These are phyloP conservation scores for Trypanosoma conorhini DNA, from an alignment of 208 protist species.

Conservation along the genomic window DNA sequence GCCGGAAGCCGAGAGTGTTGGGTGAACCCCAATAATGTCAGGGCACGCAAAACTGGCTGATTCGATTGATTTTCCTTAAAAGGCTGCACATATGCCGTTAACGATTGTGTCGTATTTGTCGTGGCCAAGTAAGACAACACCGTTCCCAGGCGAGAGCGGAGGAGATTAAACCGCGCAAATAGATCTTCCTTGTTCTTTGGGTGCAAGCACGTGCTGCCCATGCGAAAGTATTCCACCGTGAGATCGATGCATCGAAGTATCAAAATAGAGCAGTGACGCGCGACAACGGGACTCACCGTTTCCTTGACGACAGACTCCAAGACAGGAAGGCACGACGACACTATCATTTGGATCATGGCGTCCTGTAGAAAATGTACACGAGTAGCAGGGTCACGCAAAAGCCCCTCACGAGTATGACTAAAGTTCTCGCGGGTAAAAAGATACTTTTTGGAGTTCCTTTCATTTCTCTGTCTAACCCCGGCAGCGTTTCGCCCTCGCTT, in stretches of 20 bases:
- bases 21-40: constrained; percentile 14
- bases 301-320: constrained; percentile 50
- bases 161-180: background rate
- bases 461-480: background rate
- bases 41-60: background rate
- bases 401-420: constrained; percentile 9
- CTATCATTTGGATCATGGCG: constrained; percentile 29
- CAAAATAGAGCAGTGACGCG: constrained; percentile 64
- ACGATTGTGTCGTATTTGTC: background rate
- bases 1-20: constrained; percentile 13
- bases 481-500: background rate
- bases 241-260: constrained; percentile 65
- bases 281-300: constrained; percentile 72
- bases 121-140: constrained; percentile 17
- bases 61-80: constrained; percentile 26
- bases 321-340: constrained; percentile 49
- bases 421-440: background rate
- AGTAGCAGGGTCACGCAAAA: constrained; percentile 12
- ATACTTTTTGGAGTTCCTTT: background rate
- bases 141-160: constrained; percentile 14
- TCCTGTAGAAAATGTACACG: constrained; percentile 17
- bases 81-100: constrained; percentile 6
- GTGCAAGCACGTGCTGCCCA: background rate
- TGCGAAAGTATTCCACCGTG: constrained; percentile 32
- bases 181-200: background rate